Evolutionary conservation across 2,329 filamentous ascomycete genomes (phyloP), one percentile per base, ranked within the genome.

Genomic region (Hymenotorrendiella dingleyae): DNA sequence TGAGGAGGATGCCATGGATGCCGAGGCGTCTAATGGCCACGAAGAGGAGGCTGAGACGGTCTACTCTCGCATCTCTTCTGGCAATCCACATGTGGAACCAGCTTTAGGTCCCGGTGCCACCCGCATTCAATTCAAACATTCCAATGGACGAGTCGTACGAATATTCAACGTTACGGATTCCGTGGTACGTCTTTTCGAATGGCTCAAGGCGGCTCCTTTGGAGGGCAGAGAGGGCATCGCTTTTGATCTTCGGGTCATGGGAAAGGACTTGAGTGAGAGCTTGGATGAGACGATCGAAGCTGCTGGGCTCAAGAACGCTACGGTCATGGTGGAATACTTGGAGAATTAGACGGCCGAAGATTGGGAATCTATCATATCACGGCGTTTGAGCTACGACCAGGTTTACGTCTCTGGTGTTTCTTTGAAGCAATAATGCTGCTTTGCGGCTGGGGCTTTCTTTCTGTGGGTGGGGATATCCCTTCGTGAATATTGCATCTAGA

Each of bases 321-420:
- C 89, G 0, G 84, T 98, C 6, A 96, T 96, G 87, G 83, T 98
- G 54, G 93, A 96, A 64, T 94, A 89, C 59, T 65, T 86, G 44
- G 82, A 86, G 62, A 54, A 61, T 27, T 58, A 53, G 42, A 46
- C 17, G 30, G 26, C 11, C 22, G 24, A 12, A 42, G 19, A 8
- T 17, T 17, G 14, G n/a, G 27, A 30, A 20, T 26, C 14, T 37
- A 32, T 22, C 37, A 45, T 28, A 14, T 19, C 10, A 34, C 33
- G 43, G 38, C 34, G 34, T 46, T 30, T 34, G 22, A 35, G 23
- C 19, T 29, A 20, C 23, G 23, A 10, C 21, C 36, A 14, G 36
- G 16, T 23, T 34, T 27, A 28, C 19, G 22, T 7, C 21, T 35
- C 24, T 27, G 35, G 23, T 19, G 23, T 14, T 22, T 19, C 11